Percentiles rank a stretch among this genome's conserved stretches.
phyloP scores from a whole-genome alignment of 2,329 filamentous ascomycete genomes.

The Ascochyta pisi region DNA sequence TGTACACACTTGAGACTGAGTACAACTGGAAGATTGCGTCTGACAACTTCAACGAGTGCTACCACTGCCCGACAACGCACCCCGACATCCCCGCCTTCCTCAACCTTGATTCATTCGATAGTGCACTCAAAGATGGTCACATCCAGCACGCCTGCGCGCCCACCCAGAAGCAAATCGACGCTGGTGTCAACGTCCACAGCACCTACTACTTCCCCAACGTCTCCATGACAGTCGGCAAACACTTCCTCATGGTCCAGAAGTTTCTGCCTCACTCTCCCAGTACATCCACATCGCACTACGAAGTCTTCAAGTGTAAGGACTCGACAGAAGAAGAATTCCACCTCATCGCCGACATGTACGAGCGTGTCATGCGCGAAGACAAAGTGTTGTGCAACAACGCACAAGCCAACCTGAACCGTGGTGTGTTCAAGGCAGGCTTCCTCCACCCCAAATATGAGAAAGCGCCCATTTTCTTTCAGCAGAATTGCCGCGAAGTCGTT shows the following conservation, averaged over 20 bases:
- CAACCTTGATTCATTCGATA: slow-evolving; percentile 60
- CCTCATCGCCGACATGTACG: slow-evolving; percentile 65
- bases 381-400: slow-evolving; percentile 65
- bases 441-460: slow-evolving; percentile 67
- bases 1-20: slow-evolving; percentile 30
- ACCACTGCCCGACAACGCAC: slow-evolving; percentile 66
- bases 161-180: slow-evolving; percentile 26
- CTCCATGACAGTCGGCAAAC: slow-evolving; percentile 28
- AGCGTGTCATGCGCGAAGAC: slow-evolving; percentile 68
- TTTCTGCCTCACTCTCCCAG: slow-evolving; percentile 62
- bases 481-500: slow-evolving; percentile 55
- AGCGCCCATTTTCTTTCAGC: slow-evolving; percentile 63
- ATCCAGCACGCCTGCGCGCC: slow-evolving; percentile 35
- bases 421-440: slow-evolving; percentile 66
- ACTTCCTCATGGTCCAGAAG: slow-evolving; percentile 69
- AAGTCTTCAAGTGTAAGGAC: slow-evolving; percentile 66
- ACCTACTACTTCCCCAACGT: slow-evolving; percentile 40
- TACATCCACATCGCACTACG: slow-evolving; percentile 63
- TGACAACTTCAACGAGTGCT: slow-evolving; percentile 72
- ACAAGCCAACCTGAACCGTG: slow-evolving; percentile 65
- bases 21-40: slow-evolving; percentile 40
- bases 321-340: slow-evolving; percentile 64
- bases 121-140: slow-evolving; percentile 30
- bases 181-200: slow-evolving; percentile 31
- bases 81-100: slow-evolving; percentile 64